Evolutionary conservation across 1,284 basidiomycete species (phyloP).

Genomic region (Austroboletus novae-zelandiae): DNA sequence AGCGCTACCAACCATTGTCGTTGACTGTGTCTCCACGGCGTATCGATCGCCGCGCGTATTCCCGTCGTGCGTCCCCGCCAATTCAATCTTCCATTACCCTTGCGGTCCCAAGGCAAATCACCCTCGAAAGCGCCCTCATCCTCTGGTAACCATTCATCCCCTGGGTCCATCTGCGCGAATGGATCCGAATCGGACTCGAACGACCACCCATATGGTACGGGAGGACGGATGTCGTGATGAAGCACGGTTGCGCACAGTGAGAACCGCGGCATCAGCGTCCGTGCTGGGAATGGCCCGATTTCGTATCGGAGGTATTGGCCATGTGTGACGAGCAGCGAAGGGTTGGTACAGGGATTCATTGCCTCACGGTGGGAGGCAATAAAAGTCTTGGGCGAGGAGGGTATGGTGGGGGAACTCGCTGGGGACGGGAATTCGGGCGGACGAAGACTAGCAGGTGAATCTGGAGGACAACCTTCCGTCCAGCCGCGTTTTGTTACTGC

Average conservation of each 20-base stretch:
- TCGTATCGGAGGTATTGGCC: constrained; percentile 57
- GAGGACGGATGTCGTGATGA: constrained; percentile 61
- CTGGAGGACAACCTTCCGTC: constrained; percentile 22
- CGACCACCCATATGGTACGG: constrained; percentile 45
- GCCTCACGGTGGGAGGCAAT: constrained; percentile 48
- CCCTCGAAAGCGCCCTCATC: constrained; percentile 31
- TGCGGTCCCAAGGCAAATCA: constrained; percentile 57
- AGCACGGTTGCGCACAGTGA: constrained; percentile 54
- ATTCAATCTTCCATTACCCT: constrained; percentile 51
- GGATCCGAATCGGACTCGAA: constrained; percentile 27
- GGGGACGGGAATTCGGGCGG: constrained; percentile 1
- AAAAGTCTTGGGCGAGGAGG: constrained; percentile 42
- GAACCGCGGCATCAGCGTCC: constrained; percentile 52
- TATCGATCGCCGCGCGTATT: constrained; percentile 44
- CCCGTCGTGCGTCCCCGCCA: constrained; percentile 73
- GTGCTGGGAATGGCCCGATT: constrained; percentile 48
- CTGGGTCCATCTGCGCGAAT: neutral
- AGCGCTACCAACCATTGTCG: constrained; percentile 37
- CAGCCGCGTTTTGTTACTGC: constrained; percentile 20
- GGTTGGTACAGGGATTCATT: constrained; percentile 66
- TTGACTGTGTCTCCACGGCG: constrained; percentile 54
- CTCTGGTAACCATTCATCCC: neutral
- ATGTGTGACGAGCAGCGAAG: constrained; percentile 45
- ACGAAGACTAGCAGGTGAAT: constrained; percentile 20
- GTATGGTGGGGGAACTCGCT: neutral